phyloP scores from a whole-genome alignment of 768 basidiomycete species.

The Dacryopinax spathularia region DNA sequence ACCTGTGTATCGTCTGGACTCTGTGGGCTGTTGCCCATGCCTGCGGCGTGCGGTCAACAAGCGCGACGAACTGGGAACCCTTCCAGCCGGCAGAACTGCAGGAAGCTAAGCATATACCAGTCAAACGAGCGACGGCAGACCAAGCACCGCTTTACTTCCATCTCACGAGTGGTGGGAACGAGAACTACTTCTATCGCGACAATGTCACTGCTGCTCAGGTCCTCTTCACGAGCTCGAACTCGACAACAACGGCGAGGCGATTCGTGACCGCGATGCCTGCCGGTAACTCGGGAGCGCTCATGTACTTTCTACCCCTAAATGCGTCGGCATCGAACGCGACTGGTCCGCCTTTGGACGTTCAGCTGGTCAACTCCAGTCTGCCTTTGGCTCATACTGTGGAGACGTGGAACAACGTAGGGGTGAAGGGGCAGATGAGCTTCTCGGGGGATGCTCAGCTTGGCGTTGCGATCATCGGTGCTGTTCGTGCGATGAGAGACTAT shows the following conservation, averaged over 20 bases:
- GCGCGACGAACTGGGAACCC: neutral
- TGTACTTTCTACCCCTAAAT: conserved; percentile 29
- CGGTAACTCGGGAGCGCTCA: conserved; percentile 31
- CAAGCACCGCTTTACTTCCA: conserved; percentile 18
- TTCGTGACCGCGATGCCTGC: conserved; percentile 33
- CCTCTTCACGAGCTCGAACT: conserved; percentile 25
- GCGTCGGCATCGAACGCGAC: conserved; percentile 8
- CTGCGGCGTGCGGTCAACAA: neutral
- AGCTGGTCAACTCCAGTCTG: conserved; percentile 15
- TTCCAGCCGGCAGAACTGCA: neutral
- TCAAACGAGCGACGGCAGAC: neutral
- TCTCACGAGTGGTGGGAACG: conserved; percentile 28
- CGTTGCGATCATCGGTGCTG: conserved; percentile 31
- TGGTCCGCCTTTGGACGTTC: conserved; percentile 12
- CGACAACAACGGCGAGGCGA: conserved; percentile 19
- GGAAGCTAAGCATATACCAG: neutral
- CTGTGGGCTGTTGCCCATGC: neutral
- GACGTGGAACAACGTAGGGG: conserved; percentile 25
- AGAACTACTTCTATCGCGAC: conserved; percentile 33
- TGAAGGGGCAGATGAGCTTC: conserved; percentile 27
- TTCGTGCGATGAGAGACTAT: conserved; percentile 33
- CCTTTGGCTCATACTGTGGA: conserved; percentile 16
- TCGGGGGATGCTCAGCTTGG: conserved; percentile 27
- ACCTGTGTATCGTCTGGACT: neutral
- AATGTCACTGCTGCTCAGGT: conserved; percentile 30